phyloP scores from a whole-genome alignment of 768 basidiomycete genomes.

The Boletellus sp. region DNA sequence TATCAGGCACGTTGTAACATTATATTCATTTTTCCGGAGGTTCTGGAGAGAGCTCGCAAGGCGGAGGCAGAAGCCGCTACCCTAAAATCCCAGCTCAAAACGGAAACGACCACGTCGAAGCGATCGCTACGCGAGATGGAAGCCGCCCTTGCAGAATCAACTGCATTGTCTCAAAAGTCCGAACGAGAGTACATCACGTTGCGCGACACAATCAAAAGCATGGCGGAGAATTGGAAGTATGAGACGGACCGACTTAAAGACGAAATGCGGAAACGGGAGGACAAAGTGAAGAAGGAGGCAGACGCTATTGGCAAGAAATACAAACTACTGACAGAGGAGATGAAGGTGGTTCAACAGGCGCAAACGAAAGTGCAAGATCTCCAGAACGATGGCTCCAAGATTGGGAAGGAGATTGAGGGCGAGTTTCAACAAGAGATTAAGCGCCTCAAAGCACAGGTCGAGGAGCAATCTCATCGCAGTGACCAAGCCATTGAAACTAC shows the following conservation, averaged over 20 bases:
- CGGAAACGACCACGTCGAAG: conserved; percentile 68
- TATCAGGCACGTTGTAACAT: neutral
- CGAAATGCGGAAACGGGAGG: conserved; percentile 74
- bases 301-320: conserved; percentile 72
- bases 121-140: conserved; percentile 82
- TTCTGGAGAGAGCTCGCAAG: conserved; percentile 80
- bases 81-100: conserved; percentile 70
- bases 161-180: conserved; percentile 71
- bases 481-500: conserved; percentile 60
- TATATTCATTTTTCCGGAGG: conserved; percentile 35
- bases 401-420: conserved; percentile 56
- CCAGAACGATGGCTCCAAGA: conserved; percentile 45
- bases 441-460: conserved; percentile 49
- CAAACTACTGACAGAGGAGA: conserved; percentile 56
- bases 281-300: conserved; percentile 61
- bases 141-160: conserved; percentile 64
- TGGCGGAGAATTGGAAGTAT: conserved; percentile 68
- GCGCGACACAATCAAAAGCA: conserved; percentile 69
- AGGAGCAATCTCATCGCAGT: conserved; percentile 50
- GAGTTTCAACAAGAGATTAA: conserved; percentile 57
- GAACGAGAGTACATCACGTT: conserved; percentile 82
- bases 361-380: conserved; percentile 48
- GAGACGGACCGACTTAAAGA: conserved; percentile 69
- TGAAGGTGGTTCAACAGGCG: conserved; percentile 47
- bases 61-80: conserved; percentile 73